Conservation (phyloP, 2,329 filamentous ascomycete species). For the Colletotrichum sp. region DNA sequence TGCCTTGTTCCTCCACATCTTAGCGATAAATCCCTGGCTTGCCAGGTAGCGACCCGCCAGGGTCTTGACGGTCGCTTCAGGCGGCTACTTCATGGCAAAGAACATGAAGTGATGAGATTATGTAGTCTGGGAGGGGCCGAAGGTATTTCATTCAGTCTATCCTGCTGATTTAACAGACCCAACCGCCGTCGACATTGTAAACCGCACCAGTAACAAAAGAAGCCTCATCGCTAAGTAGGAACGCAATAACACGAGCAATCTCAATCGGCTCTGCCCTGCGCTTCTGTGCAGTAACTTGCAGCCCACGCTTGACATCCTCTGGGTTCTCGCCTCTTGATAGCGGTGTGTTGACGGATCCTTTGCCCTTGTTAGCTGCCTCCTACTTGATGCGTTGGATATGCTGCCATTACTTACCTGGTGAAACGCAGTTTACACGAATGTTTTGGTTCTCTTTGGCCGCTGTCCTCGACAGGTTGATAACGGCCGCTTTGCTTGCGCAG, state of each 20-base stretch:
- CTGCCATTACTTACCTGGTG: slow-evolving; percentile 24
- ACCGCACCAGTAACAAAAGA: slow-evolving; percentile 27
- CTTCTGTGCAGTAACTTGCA: slow-evolving; percentile 22
- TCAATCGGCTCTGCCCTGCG: slow-evolving; percentile 25
- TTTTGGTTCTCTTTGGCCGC: slow-evolving; percentile 31
- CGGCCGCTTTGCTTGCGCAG: slow-evolving; percentile 32
- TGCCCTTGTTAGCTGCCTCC: neutral
- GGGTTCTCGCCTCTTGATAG: neutral
- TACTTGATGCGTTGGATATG: neutral
- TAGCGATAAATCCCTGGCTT: neutral
- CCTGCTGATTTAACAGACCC: slow-evolving; percentile 21
- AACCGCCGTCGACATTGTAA: slow-evolving; percentile 10
- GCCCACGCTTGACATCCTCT: neutral
- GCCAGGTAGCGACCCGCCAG: neutral
- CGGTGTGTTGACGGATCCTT: slow-evolving; percentile 1
- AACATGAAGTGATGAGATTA: neutral
- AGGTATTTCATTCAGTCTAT: neutral
- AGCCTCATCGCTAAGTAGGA: slow-evolving; percentile 29
- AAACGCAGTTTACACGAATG: slow-evolving; percentile 28
- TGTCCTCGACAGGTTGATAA: slow-evolving; percentile 31
- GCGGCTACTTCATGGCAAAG: neutral
- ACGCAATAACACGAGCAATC: slow-evolving; percentile 29
- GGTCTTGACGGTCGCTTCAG: neutral
- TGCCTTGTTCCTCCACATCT: neutral
- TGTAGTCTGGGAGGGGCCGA: neutral